phyloP scores from a whole-genome alignment of 495 filamentous ascomycete species.

The Hypoxylon rickii region DNA sequence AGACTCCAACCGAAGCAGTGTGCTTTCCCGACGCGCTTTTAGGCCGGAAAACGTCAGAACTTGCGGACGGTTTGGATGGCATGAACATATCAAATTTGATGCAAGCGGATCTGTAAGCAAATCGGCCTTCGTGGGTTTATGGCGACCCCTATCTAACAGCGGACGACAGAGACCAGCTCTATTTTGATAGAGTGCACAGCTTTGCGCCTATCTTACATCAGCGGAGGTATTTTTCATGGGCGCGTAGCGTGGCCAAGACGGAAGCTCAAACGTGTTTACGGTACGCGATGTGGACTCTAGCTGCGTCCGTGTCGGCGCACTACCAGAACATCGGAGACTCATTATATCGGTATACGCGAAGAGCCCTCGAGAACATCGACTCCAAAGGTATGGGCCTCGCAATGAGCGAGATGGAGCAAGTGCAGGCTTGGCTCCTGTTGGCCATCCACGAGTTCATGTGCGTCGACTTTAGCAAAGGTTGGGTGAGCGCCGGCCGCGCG shows the following conservation, averaged over 20 bases:
- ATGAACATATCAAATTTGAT: constrained; percentile 33
- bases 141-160: not conserved
- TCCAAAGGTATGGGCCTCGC: constrained; percentile 14
- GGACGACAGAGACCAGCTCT: constrained; percentile 57
- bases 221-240: constrained; percentile 33
- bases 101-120: constrained; percentile 31
- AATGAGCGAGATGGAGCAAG: constrained; percentile 47
- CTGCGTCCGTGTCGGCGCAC: constrained; percentile 57
- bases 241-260: constrained; percentile 25
- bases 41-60: constrained; percentile 18
- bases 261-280: constrained; percentile 44
- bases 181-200: constrained; percentile 62
- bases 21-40: constrained; percentile 13
- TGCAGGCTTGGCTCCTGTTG: constrained; percentile 61
- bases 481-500: constrained; percentile 52
- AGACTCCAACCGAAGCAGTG: constrained; percentile 20
- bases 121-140: not conserved
- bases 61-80: constrained; percentile 21
- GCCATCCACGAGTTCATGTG: constrained; percentile 59
- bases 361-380: constrained; percentile 49
- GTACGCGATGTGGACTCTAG: constrained; percentile 62
- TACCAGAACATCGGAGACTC: constrained; percentile 52
- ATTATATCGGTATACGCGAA: constrained; percentile 54
- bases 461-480: constrained; percentile 48
- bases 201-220: constrained; percentile 59